Conservation (phyloP, 805 yeast genomes). For the Jamesozyma jinghongensis region DNA sequence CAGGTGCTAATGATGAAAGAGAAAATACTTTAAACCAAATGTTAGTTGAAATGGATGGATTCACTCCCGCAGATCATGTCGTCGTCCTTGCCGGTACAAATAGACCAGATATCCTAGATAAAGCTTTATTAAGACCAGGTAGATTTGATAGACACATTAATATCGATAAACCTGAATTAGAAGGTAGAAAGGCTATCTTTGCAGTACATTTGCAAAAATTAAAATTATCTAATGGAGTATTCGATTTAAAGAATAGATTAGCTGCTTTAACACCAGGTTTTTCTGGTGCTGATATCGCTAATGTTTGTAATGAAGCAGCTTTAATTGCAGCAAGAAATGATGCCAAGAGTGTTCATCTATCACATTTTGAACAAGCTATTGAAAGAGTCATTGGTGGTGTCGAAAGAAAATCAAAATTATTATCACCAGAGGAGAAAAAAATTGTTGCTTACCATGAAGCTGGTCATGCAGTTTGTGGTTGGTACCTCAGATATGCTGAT, state of each 20-base stretch:
- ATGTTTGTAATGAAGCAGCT: constrained; percentile 95
- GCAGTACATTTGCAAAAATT: constrained; percentile 74
- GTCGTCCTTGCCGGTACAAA: constrained; percentile 98
- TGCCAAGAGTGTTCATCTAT: constrained; percentile 56
- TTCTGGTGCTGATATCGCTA: constrained; percentile 97
- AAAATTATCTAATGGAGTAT: constrained; percentile 45
- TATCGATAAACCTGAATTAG: constrained; percentile 88
- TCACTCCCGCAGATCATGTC: constrained; percentile 80
- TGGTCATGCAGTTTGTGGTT: constrained; percentile 97
- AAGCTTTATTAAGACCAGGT: constrained; percentile 93
- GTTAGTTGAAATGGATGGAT: constrained; percentile 98
- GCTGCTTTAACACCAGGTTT: constrained; percentile 98
- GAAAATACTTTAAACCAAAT: constrained; percentile 94
- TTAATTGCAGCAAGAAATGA: constrained; percentile 87
- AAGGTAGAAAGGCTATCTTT: constrained; percentile 90
- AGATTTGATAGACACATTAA: constrained; percentile 91
- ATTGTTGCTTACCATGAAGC: constrained; percentile 98
- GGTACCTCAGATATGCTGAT: constrained; percentile 87
- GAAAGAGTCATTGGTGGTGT: constrained; percentile 96
- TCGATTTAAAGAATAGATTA: constrained; percentile 66
- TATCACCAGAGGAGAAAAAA: constrained; percentile 77
- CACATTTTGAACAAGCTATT: constrained; percentile 90
- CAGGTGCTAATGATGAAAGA: constrained; percentile 91
- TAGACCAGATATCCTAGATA: constrained; percentile 87
- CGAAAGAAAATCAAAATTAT: constrained; percentile 77